Percentiles rank a stretch among this genome's conserved stretches.
phyloP scores from a whole-genome alignment of 2,329 filamentous ascomycete species.

The Beauveria scarabaeidicola region DNA sequence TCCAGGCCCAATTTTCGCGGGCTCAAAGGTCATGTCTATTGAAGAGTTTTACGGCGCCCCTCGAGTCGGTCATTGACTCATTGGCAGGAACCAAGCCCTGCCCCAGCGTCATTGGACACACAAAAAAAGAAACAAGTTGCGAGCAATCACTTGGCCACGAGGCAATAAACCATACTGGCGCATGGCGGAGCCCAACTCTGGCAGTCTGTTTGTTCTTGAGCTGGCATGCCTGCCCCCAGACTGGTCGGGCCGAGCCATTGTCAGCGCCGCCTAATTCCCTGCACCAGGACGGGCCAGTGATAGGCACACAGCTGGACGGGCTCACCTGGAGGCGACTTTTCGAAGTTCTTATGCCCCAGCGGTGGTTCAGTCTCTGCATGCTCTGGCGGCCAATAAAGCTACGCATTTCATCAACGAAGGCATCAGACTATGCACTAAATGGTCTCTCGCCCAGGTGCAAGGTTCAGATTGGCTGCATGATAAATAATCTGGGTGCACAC shows the following conservation, averaged over 20 bases:
- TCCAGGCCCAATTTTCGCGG: slow-evolving; percentile 3
- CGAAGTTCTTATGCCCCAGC: neutral
- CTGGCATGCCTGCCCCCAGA: neutral
- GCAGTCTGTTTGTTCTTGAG: neutral
- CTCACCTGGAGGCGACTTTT: neutral
- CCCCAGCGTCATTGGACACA: neutral
- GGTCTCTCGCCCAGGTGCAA: neutral
- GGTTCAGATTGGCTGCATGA: neutral
- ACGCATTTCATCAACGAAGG: neutral
- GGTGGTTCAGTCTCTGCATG: neutral
- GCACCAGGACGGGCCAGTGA: neutral
- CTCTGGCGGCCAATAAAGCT: neutral
- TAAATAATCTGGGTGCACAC: neutral
- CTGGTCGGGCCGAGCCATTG: slow-evolving; percentile 9
- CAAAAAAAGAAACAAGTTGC: neutral
- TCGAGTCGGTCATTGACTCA: neutral
- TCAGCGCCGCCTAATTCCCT: slow-evolving; percentile 2
- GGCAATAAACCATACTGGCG: neutral
- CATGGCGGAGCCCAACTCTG: neutral
- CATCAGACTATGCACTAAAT: neutral
- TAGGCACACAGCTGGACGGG: neutral
- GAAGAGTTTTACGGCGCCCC: neutral
- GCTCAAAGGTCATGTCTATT: neutral
- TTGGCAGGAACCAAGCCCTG: neutral
- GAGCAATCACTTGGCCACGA: neutral